Percentiles rank a stretch among this genome's conserved stretches.
phyloP scores from a whole-genome alignment of 352 stramenopile genomes.

The Phytophthora europaea region DNA sequence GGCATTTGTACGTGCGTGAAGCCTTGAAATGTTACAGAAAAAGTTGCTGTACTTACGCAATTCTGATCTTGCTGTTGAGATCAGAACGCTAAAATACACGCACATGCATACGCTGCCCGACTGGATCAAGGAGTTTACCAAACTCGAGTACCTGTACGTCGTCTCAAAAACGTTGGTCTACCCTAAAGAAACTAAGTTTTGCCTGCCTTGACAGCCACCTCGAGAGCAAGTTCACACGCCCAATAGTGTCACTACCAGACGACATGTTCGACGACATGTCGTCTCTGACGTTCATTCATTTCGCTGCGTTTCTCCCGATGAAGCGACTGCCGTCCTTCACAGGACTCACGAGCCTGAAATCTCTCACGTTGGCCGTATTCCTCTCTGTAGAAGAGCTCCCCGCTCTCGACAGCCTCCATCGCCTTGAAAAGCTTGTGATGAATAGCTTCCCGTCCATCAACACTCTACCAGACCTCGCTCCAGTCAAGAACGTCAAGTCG shows the following conservation, averaged over 20 bases:
- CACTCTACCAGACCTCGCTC: too few species aligned
- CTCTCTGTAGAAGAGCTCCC: slow-evolving; percentile 12
- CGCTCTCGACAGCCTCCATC: slow-evolving; percentile 7
- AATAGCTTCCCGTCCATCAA: too few species aligned
- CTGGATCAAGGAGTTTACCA: background rate
- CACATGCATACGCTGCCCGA: background rate
- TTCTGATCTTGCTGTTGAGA: background rate
- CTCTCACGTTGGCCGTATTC: slow-evolving; percentile 10
- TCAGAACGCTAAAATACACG: background rate
- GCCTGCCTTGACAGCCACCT: background rate
- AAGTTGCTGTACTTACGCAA: too few species aligned
- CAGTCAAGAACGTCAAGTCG: too few species aligned
- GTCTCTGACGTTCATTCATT: background rate
- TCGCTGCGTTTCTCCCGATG: background rate
- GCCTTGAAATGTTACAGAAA: background rate
- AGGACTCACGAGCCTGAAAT: background rate
- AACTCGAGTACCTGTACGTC: slow-evolving; percentile 1
- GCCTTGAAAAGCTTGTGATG: slow-evolving; percentile 24
- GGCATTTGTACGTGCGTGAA: slow-evolving; percentile 29
- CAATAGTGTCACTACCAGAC: background rate
- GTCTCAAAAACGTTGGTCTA: background rate
- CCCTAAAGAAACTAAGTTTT: background rate
- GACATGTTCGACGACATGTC: slow-evolving; percentile 7
- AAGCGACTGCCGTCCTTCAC: background rate
- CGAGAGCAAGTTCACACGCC: background rate